Conservation (phyloP, 495 filamentous ascomycete species). For the Opeltia flavorubescens region DNA sequence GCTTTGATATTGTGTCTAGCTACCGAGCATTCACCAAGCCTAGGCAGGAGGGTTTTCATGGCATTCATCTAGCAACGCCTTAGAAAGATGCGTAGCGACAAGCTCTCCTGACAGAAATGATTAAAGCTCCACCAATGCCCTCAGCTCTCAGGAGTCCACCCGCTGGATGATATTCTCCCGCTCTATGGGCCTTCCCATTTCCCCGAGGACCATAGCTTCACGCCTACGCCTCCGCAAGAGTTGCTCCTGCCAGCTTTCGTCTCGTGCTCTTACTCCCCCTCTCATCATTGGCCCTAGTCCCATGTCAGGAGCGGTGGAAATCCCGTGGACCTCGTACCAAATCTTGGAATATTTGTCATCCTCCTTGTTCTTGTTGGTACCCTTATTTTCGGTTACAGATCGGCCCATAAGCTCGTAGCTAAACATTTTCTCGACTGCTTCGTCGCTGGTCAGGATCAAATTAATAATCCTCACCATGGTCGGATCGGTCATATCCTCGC, state of each 20-base stretch:
- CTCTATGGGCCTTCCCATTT: slow-evolving; percentile 33
- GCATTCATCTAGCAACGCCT: not conserved
- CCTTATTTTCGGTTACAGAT: slow-evolving; percentile 26
- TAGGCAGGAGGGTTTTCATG: not conserved
- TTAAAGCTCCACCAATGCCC: not conserved
- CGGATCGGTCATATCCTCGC: slow-evolving; percentile 15
- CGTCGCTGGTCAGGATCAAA: slow-evolving; percentile 20
- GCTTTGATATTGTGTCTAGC: too few species aligned
- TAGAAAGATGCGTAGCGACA: not conserved
- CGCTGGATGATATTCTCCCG: slow-evolving; percentile 37
- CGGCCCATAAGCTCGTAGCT: slow-evolving; percentile 27
- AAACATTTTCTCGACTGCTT: slow-evolving; percentile 28
- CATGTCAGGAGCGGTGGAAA: not conserved
- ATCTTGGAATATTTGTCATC: slow-evolving; percentile 30
- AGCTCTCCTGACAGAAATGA: not conserved
- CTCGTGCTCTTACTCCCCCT: slow-evolving; percentile 24
- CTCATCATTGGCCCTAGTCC: not conserved
- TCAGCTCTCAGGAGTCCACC: slow-evolving; percentile 12
- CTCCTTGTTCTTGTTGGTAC: slow-evolving; percentile 23
- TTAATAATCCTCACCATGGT: slow-evolving; percentile 32
- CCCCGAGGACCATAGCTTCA: slow-evolving; percentile 42
- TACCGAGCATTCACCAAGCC: not conserved
- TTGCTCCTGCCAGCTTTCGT: slow-evolving; percentile 36
- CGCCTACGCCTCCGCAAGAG: slow-evolving; percentile 33
- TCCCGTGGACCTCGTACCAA: not conserved